Conservation (phyloP, 768 basidiomycete genomes). For the Mycena albidolilacea region DNA sequence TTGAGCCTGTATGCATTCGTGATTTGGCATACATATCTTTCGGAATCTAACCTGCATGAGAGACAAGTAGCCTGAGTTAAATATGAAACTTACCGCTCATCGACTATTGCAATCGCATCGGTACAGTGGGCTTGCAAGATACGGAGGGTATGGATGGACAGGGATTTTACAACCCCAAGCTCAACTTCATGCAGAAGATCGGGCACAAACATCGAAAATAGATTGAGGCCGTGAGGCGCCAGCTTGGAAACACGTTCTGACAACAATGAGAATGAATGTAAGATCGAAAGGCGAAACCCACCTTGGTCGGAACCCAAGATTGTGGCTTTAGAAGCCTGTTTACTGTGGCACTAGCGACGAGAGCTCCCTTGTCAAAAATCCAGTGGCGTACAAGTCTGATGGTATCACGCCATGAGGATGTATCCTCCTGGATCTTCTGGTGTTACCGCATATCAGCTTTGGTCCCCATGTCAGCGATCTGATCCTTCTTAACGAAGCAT, state of each 20-base stretch:
- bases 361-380: slow-evolving; percentile 36
- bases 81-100: slow-evolving; percentile 35
- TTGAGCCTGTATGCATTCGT: slow-evolving; percentile 37
- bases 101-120: slow-evolving; percentile 33
- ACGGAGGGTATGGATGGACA: slow-evolving; percentile 47
- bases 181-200: slow-evolving; percentile 49
- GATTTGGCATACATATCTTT: slow-evolving; percentile 39
- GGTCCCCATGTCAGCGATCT: slow-evolving; percentile 43
- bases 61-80: too few relatives aligned
- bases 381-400: slow-evolving; percentile 29
- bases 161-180: too few relatives aligned
- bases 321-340: slow-evolving; percentile 30
- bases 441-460: slow-evolving; percentile 10
- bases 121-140: slow-evolving; percentile 37
- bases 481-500: slow-evolving; percentile 42
- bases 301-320: slow-evolving; percentile 43
- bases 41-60: too few relatives aligned
- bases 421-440: slow-evolving; percentile 34
- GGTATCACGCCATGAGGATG: neutral
- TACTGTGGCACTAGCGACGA: slow-evolving; percentile 18
- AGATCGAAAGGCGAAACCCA: slow-evolving; percentile 14
- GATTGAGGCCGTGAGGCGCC: slow-evolving; percentile 34
- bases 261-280: neutral
- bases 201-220: slow-evolving; percentile 40
- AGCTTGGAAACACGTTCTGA: slow-evolving; percentile 45